A percentile compares a stretch with the other conserved stretches of the same genome.
These are phyloP conservation scores for Trichoderma guizhouense DNA, from an alignment of 2,329 filamentous ascomycete species.

Conservation along the genomic window DNA sequence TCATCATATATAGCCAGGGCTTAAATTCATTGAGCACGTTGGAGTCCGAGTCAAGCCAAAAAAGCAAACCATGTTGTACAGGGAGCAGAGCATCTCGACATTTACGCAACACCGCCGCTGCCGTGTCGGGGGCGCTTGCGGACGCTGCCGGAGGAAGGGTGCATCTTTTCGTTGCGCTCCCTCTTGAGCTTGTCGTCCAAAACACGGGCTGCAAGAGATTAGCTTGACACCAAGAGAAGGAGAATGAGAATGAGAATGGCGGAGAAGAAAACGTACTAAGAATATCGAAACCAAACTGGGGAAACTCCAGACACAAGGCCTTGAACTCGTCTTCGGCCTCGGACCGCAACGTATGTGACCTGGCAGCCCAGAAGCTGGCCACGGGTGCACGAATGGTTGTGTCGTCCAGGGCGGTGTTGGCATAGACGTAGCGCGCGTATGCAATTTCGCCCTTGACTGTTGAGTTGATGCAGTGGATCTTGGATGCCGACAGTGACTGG, in stretches of 20 bases:
- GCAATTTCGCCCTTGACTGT: constrained; percentile 87
- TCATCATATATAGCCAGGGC: neutral
- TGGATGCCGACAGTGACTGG: constrained; percentile 74
- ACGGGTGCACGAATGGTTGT: constrained; percentile 73
- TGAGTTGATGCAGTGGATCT: constrained; percentile 88
- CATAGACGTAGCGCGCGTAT: constrained; percentile 89
- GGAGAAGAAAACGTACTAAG: constrained; percentile 56
- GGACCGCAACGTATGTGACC: constrained; percentile 75
- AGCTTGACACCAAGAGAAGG: constrained; percentile 1
- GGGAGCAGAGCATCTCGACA: neutral
- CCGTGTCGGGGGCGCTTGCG: constrained; percentile 58
- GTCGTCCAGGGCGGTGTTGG: constrained; percentile 67
- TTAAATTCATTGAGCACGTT: neutral
- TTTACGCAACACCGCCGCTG: constrained; percentile 28
- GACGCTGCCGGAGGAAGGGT: constrained; percentile 46
- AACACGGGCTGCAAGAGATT: constrained; percentile 50
- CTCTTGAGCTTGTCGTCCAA: constrained; percentile 65
- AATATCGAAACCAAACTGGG: constrained; percentile 90
- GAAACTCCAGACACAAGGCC: constrained; percentile 79
- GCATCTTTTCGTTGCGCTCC: constrained; percentile 59
- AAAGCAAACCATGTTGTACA: neutral
- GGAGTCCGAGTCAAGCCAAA: neutral
- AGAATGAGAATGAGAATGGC: neutral
- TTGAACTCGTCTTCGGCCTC: constrained; percentile 86
- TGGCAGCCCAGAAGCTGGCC: constrained; percentile 84